Base-by-base conservation (phyloP, 1,284 basidiomycete species). In the Boletus semigastroideus region DNA sequence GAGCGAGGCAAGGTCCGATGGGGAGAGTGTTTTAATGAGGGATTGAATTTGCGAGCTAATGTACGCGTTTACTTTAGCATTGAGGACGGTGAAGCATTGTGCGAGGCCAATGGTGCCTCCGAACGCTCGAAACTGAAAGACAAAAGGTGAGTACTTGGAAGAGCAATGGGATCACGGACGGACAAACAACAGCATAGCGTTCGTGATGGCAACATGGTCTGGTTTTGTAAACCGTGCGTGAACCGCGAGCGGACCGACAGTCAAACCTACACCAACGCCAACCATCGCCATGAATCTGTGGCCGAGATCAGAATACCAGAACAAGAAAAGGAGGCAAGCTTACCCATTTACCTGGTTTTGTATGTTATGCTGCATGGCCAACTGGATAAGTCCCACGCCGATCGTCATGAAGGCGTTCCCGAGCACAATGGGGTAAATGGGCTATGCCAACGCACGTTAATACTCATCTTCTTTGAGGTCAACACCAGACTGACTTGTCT, bases 101-200 rank as follows among this genome's bases (percentile, higher is more conserved):
- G 79, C 77, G 28, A 80, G 69, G 28, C 78, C 78, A 40, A 79
- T 60, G 1, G 78, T 80, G 16, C 79, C 78, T 28, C 79, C 78
- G 25, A 79, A 66, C 0, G 74, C 63, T 25, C 76, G 72, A 65
- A 73, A 75, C 78, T 79, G 56, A 25, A 28, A 22, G 20, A 22
- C 20, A 20, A 41, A 27, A 10, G 25, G 17, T 4, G 10, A 13
- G 12, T 4, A 2, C 9, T 27, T 10, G 14, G 16, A 28, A 4
- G 0, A 17, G 12, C 9, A 8, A 7, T 3, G n/a, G 6, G 16
- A 16, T 2, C 8, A 30, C 5, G n/a, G 6, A 71, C 76, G 53
- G 52, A 77, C 77, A 59, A 80, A 79, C 51, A 78, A 63, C 7
- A 67, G 52, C 43, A 79, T 62, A 1, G 74, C 75, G 22, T 74